A percentile compares a stretch with the other conserved stretches of the same genome.
phyloP scores from a whole-genome alignment of 116 monocot genomes.

The Posidonia oceanica region DNA sequence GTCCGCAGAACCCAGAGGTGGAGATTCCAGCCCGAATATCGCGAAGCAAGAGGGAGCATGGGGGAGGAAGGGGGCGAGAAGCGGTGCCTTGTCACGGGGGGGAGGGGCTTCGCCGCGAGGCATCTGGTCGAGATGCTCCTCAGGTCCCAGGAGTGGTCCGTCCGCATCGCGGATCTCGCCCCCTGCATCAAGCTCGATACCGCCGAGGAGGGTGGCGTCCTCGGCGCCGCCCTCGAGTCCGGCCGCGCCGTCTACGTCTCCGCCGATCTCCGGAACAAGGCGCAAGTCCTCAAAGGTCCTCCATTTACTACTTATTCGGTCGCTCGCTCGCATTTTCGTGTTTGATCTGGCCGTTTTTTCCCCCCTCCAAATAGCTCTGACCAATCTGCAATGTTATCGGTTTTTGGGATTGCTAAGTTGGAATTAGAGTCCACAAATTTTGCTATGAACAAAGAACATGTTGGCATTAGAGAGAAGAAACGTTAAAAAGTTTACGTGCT shows the following conservation, averaged over 20 bases:
- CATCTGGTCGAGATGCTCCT: conserved; percentile 92
- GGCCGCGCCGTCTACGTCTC: conserved; percentile 71
- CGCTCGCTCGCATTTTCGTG: background rate
- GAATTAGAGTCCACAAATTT: too few relatives aligned
- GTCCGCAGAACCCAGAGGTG: too few relatives aligned
- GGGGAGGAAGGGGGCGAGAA: conserved; percentile 20
- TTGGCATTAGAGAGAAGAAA: too few relatives aligned
- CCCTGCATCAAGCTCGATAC: conserved; percentile 62
- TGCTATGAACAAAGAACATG: background rate
- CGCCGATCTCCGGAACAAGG: conserved; percentile 49
- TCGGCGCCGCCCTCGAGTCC: conserved; percentile 43
- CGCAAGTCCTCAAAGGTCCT: conserved; percentile 49
- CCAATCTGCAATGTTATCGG: background rate
- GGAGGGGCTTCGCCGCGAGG: conserved; percentile 88
- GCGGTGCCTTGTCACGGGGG: conserved; percentile 90
- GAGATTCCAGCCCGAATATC: too few relatives aligned
- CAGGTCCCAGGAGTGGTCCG: conserved; percentile 42
- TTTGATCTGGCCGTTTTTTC: background rate
- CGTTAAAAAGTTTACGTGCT: too few relatives aligned
- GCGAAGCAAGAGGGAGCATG: background rate
- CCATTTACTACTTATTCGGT: background rate
- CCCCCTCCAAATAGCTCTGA: background rate
- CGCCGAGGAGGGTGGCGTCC: conserved; percentile 22
- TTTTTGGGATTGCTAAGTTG: background rate
- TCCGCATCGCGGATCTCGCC: conserved; percentile 80